Percentiles rank a stretch among this genome's conserved stretches.
phyloP scores from a whole-genome alignment of 106 monocot genomes.

The Alisma plantagoaquatica region DNA sequence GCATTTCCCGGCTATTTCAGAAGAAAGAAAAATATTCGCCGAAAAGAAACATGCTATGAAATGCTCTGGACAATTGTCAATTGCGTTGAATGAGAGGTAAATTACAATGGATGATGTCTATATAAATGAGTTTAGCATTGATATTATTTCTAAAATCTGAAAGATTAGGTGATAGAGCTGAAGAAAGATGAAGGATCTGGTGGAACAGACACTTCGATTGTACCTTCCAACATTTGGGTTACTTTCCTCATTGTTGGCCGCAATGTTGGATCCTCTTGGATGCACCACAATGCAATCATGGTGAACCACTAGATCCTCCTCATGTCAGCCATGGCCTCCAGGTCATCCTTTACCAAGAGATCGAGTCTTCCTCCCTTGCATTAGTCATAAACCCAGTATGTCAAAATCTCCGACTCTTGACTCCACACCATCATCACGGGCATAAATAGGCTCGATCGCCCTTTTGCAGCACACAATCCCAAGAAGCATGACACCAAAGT shows the following conservation, averaged over 20 bases:
- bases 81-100: too few relatives aligned
- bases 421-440: background rate
- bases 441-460: background rate
- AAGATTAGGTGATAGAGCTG: too few relatives aligned
- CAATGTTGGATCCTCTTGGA: constrained; percentile 22
- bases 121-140: too few relatives aligned
- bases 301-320: constrained; percentile 11
- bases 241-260: constrained; percentile 36
- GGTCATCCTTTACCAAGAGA: constrained; percentile 7
- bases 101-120: too few relatives aligned
- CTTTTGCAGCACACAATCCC: constrained; percentile 24
- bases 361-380: background rate
- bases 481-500: constrained; percentile 15
- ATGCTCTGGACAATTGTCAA: too few relatives aligned
- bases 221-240: constrained; percentile 24
- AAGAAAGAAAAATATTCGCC: too few relatives aligned
- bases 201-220: constrained; percentile 5
- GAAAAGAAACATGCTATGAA: too few relatives aligned
- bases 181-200: background rate
- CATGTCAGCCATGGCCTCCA: constrained; percentile 4
- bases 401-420: background rate
- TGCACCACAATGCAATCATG: constrained; percentile 19
- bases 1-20: too few relatives aligned
- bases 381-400: constrained; percentile 9
- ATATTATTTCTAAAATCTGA: too few relatives aligned